phyloP scores from a whole-genome alignment of 1,284 basidiomycete species.

The Puccinia polysora region DNA sequence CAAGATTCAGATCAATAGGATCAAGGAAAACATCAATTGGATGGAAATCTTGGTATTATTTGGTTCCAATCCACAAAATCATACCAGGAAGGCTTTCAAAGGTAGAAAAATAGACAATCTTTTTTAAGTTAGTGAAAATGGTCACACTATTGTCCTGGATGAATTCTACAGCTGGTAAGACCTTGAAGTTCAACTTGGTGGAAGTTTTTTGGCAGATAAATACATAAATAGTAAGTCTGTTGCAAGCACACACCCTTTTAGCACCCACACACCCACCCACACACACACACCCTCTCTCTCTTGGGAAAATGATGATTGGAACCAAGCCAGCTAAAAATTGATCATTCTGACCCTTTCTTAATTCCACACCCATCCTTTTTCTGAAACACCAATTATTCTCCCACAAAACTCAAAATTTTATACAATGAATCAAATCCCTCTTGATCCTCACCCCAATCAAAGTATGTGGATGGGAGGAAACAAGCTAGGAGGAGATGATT shows the following conservation, averaged over 20 bases:
- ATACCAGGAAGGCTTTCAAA: slow-evolving; percentile 72
- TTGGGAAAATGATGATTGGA: slow-evolving; percentile 42
- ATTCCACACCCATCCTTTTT: no score
- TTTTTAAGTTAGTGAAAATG: slow-evolving; percentile 65
- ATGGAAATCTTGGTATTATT: slow-evolving; percentile 80
- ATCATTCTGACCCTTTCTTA: slow-evolving; percentile 24
- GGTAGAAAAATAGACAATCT: slow-evolving; percentile 76
- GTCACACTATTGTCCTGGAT: slow-evolving; percentile 76
- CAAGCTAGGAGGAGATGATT: no score
- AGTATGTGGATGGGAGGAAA: no score
- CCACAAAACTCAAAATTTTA: no score
- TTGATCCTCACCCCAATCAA: no score
- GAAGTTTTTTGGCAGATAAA: slow-evolving; percentile 72
- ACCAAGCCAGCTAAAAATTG: slow-evolving; percentile 8
- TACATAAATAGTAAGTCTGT: slow-evolving; percentile 71
- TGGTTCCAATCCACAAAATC: slow-evolving; percentile 84
- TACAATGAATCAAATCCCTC: no score
- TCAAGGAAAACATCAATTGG: slow-evolving; percentile 50
- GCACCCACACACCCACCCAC: slow-evolving; percentile 73
- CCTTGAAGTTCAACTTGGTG: slow-evolving; percentile 79
- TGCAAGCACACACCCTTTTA: no score
- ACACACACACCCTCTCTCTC: slow-evolving; percentile 40
- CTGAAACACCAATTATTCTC: no score
- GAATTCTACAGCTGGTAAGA: slow-evolving; percentile 56
- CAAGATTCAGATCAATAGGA: slow-evolving; percentile 34